Conservation (phyloP, 768 basidiomycete genomes). For the Leccinum broughii region DNA sequence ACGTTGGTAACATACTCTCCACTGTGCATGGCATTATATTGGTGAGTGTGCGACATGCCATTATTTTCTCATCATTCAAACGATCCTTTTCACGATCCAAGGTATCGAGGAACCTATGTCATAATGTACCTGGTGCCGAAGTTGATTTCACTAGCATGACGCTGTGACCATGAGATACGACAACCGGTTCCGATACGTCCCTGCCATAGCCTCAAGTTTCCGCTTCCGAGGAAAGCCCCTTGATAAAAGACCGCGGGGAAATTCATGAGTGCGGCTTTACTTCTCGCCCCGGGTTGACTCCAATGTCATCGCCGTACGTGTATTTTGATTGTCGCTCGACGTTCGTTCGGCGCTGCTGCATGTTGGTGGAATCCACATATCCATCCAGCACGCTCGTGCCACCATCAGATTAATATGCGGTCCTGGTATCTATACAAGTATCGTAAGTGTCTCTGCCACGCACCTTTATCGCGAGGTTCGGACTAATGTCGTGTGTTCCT, state of each 20-base stretch:
- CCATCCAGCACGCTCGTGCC: neutral
- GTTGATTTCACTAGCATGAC: neutral
- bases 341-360: neutral
- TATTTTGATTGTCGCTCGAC: neutral
- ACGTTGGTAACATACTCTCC: neutral
- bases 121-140: neutral
- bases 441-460: conserved; percentile 5
- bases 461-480: neutral
- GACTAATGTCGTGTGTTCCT: neutral
- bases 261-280: neutral
- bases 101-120: neutral
- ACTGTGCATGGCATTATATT: neutral
- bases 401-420: neutral
- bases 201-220: neutral
- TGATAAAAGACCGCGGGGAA: neutral
- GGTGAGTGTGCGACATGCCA: neutral
- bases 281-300: neutral
- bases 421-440: conserved; percentile 7
- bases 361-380: neutral
- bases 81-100: neutral
- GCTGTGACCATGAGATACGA: neutral
- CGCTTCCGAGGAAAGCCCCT: neutral
- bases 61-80: neutral
- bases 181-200: no score
- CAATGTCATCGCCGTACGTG: conserved; percentile 4